Base-by-base conservation (phyloP, 2,329 filamentous ascomycete genomes). In the Colletotrichum simmondsii region DNA sequence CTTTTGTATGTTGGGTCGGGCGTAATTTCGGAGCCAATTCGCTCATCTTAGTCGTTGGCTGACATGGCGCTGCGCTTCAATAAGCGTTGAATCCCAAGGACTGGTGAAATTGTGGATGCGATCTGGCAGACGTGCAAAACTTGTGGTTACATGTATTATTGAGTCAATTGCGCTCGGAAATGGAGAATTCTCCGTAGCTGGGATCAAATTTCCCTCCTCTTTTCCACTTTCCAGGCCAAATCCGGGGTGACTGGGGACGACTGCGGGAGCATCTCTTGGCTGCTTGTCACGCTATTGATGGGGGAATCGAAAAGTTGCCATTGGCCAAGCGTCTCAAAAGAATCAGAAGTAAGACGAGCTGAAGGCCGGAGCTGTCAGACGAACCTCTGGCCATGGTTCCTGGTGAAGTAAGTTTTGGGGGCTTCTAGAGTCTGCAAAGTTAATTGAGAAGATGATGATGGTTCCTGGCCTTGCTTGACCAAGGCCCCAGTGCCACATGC, bases 181-280 rank as follows among this genome's bases (percentile, higher is more conserved):
- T 42, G 24, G 12, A 22, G 5, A 49, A 26, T 52, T 12, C n/a
- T 64, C 61, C 28, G 37, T 42, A 42, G 37, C 37, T 19, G 37
- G 37, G 37, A 42, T 42, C 37, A 7, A 42, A 42, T 42, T 16
- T 14, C 16, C 16, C 37, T 42, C 12, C 16, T 49, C n/a, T 2
- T 26, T 5, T 11, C 24, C 42, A n/a, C 10, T 14, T 35, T 35
- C 8, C 37, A 53, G 35, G 24, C 16, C 35, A 68, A 63, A 63
- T 59, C 69, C n/a, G 65, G 58, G 69, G 57, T 56, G 57, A 67
- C 68, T 57, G 35, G 63, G 69, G 59, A 12, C 32, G 28, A 46
- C 2, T 59, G 65, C 52, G 64, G 65, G 46, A 68, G 42, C 24
- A 42, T 52, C 46, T 35, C 59, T 72, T 69, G 65, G 53, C 42